These are phyloP conservation scores for Fusarium haematococcum DNA, from an alignment of 2,329 filamentous ascomycete species.

Conservation along the genomic window DNA sequence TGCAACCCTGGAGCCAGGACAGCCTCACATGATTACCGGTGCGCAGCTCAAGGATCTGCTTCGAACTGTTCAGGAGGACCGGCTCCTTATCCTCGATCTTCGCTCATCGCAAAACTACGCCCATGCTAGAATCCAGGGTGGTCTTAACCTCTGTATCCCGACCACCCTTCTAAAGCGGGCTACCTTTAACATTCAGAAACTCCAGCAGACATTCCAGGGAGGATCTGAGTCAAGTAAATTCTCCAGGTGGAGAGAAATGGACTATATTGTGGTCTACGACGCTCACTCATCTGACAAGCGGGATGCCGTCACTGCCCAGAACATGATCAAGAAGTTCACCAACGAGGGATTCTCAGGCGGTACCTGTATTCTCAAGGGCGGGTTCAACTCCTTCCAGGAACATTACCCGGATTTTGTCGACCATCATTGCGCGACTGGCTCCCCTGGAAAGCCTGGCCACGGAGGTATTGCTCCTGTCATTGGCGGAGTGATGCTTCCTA, in stretches of 20 bases:
- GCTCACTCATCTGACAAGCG: constrained; percentile 79
- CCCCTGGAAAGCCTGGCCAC: constrained; percentile 57
- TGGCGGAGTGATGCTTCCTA: constrained; percentile 87
- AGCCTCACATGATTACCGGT: constrained; percentile 64
- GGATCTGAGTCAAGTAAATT: constrained; percentile 79
- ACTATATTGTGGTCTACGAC: constrained; percentile 90
- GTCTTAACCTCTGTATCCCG: constrained; percentile 93
- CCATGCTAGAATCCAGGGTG: constrained; percentile 79
- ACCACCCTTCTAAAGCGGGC: constrained; percentile 92
- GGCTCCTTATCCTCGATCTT: constrained; percentile 82
- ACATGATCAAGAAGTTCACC: constrained; percentile 93
- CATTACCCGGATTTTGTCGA: constrained; percentile 76
- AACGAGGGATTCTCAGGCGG: constrained; percentile 83
- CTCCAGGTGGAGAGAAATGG: constrained; percentile 78
- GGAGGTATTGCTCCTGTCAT: constrained; percentile 75
- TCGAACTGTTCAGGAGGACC: constrained; percentile 52
- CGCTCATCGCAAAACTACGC: constrained; percentile 87
- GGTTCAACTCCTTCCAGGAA: constrained; percentile 79
- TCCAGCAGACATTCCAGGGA: constrained; percentile 86
- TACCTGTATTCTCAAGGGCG: constrained; percentile 82
- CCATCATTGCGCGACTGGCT: constrained; percentile 52
- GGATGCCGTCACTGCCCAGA: constrained; percentile 83
- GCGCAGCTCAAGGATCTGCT: constrained; percentile 69
- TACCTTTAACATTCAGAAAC: constrained; percentile 88
- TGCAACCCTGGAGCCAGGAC: constrained; percentile 57